Conservation (phyloP, 2,329 filamentous ascomycete genomes). For the Penicillium sp. region DNA sequence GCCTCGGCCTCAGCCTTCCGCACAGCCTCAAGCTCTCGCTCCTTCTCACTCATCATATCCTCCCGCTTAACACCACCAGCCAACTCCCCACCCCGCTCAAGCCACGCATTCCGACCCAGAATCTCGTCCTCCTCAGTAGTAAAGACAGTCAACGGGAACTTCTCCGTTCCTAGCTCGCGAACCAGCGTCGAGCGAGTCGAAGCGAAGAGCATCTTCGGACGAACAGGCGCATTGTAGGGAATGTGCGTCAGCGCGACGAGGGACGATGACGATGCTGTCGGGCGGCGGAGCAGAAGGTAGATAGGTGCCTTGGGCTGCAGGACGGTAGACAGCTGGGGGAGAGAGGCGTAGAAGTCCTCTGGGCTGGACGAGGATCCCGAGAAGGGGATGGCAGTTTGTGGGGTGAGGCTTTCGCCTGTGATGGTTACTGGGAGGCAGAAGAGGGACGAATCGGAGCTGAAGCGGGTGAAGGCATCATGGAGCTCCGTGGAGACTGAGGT, state of each 20-base stretch:
- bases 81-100: conserved; percentile 51
- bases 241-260: conserved; percentile 62
- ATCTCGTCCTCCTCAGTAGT: conserved; percentile 60
- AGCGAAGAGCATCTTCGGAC: conserved; percentile 66
- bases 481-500: conserved; percentile 46
- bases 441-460: conserved; percentile 40
- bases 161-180: conserved; percentile 61
- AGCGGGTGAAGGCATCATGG: conserved; percentile 47
- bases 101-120: conserved; percentile 53
- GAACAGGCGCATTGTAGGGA: conserved; percentile 61
- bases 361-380: conserved; percentile 35
- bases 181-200: conserved; percentile 61
- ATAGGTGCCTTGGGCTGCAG: conserved; percentile 57
- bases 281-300: conserved; percentile 61
- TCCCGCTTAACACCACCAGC: conserved; percentile 32
- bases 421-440: conserved; percentile 51
- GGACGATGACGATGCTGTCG: conserved; percentile 26
- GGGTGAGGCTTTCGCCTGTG: conserved; percentile 43
- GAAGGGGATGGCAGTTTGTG: conserved; percentile 42
- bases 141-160: conserved; percentile 60
- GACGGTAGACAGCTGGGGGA: conserved; percentile 50
- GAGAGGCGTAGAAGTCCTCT: conserved; percentile 52
- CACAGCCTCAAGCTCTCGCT: conserved; percentile 57
- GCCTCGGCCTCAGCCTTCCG: conserved; percentile 60
- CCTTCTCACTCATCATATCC: conserved; percentile 62